Percentiles rank a stretch among this genome's conserved stretches.
Evolutionary conservation across 805 yeast species (phyloP).

Genomic region (Lipomyces lipofer): DNA sequence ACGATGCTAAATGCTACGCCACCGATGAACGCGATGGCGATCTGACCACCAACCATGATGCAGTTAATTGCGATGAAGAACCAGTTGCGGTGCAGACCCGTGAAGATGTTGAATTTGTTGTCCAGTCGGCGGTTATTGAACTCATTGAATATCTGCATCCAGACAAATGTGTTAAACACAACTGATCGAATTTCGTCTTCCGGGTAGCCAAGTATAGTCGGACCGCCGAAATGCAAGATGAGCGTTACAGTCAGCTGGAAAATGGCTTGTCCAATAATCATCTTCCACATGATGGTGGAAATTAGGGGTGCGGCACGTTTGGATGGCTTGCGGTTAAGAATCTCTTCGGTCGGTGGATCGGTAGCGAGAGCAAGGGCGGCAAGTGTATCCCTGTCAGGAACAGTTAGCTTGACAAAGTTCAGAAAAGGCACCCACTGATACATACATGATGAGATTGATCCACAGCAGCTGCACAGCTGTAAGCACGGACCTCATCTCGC

Average conservation of each 20-base stretch:
- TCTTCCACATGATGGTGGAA: constrained; percentile 93
- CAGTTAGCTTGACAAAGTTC: not conserved
- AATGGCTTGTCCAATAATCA: constrained; percentile 84
- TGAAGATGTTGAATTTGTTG: constrained; percentile 75
- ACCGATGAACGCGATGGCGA: constrained; percentile 90
- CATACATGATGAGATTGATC: constrained; percentile 73
- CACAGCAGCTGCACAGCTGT: constrained; percentile 95
- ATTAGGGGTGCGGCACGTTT: constrained; percentile 78
- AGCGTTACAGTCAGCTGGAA: constrained; percentile 80
- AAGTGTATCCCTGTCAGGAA: constrained; percentile 40
- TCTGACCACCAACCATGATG: constrained; percentile 78
- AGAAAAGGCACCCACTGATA: not conserved
- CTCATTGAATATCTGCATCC: constrained; percentile 93
- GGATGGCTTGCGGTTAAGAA: constrained; percentile 76
- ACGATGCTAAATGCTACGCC: constrained; percentile 88
- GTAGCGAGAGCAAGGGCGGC: constrained; percentile 98
- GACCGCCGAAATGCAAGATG: constrained; percentile 75
- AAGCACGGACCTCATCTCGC: constrained; percentile 76
- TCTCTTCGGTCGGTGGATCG: constrained; percentile 84
- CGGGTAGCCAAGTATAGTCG: constrained; percentile 54
- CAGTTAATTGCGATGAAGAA: constrained; percentile 71
- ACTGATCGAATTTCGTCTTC: constrained; percentile 67
- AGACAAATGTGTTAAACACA: constrained; percentile 92
- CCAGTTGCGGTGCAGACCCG: constrained; percentile 75
- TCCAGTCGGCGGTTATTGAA: constrained; percentile 87